phyloP scores from a whole-genome alignment of 257 asterid genomes.

The Solanum gandarillasii region DNA sequence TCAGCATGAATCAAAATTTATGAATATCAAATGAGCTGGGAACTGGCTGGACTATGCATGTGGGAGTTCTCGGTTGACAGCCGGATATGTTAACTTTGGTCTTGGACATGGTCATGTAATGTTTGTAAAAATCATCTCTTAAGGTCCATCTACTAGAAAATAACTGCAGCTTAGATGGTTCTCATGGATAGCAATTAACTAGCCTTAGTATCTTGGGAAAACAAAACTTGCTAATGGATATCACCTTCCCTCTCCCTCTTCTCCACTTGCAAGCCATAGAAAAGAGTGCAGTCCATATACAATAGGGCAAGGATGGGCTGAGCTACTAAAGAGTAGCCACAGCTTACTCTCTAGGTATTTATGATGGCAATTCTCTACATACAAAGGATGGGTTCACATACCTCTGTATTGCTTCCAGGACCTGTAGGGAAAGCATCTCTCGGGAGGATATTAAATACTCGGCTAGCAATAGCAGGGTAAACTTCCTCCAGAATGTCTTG shows the following conservation, averaged over 20 bases:
- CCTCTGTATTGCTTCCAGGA: slow-evolving; percentile 88
- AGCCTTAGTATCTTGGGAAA: not conserved
- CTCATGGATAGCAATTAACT: not conserved
- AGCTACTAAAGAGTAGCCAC: not conserved
- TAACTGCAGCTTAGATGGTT: not conserved
- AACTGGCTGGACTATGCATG: not conserved
- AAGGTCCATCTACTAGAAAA: not conserved
- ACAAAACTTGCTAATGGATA: not conserved
- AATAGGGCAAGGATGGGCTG: not conserved
- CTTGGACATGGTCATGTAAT: not conserved
- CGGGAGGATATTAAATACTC: slow-evolving; percentile 64
- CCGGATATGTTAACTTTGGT: not conserved
- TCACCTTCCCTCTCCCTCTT: not conserved
- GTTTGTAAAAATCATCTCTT: not conserved
- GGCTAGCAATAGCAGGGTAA: slow-evolving; percentile 69
- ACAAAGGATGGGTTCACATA: slow-evolving; percentile 12
- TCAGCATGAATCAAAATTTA: not conserved
- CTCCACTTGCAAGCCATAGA: not conserved
- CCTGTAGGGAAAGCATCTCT: slow-evolving; percentile 54
- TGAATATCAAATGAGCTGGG: not conserved
- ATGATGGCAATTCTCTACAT: not conserved
- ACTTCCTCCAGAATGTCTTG: slow-evolving; percentile 69
- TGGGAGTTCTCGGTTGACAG: not conserved
- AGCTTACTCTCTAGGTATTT: not conserved
- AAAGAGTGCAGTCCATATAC: not conserved